Evolutionary conservation across 2,329 filamentous ascomycete species (phyloP).

Genomic region (Epichloe hybrida): DNA sequence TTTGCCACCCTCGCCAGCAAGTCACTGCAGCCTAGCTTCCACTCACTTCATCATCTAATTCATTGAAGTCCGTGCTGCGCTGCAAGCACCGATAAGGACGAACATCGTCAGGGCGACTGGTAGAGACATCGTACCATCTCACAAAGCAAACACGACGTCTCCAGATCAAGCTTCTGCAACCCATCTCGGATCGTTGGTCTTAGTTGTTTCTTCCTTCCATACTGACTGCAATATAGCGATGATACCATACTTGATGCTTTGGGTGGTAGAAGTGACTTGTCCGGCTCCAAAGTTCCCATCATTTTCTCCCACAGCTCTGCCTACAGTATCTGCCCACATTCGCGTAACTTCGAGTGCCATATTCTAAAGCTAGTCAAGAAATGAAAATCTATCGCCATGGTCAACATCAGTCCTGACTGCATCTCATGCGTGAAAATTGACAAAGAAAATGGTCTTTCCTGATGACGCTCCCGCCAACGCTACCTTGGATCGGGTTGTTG

Average conservation of each 20-base stretch:
- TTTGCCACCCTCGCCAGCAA: background rate
- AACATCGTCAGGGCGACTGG: background rate
- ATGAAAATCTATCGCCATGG: conserved; percentile 69
- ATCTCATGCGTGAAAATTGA: conserved; percentile 56
- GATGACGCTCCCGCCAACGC: conserved; percentile 52
- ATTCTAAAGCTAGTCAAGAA: conserved; percentile 64
- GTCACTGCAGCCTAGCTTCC: background rate
- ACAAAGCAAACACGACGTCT: background rate
- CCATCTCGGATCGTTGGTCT: conserved; percentile 14
- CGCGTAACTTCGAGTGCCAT: conserved; percentile 79
- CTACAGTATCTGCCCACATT: conserved; percentile 69
- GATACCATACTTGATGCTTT: conserved; percentile 82
- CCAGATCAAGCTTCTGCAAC: background rate
- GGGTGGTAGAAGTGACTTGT: conserved; percentile 47
- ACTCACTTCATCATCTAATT: background rate
- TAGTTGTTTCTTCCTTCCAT: no score
- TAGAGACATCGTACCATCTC: background rate
- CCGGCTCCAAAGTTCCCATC: conserved; percentile 63
- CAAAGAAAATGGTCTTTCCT: conserved; percentile 53
- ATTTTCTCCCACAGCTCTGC: conserved; percentile 86
- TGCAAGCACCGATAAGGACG: background rate
- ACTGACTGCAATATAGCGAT: conserved; percentile 30
- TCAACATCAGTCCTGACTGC: conserved; percentile 78
- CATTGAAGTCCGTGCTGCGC: background rate
- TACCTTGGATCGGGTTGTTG: conserved; percentile 63